Percentiles rank a stretch among this genome's conserved stretches.
phyloP scores from a whole-genome alignment of 768 basidiomycete species.

The Hygrocybe punicea region DNA sequence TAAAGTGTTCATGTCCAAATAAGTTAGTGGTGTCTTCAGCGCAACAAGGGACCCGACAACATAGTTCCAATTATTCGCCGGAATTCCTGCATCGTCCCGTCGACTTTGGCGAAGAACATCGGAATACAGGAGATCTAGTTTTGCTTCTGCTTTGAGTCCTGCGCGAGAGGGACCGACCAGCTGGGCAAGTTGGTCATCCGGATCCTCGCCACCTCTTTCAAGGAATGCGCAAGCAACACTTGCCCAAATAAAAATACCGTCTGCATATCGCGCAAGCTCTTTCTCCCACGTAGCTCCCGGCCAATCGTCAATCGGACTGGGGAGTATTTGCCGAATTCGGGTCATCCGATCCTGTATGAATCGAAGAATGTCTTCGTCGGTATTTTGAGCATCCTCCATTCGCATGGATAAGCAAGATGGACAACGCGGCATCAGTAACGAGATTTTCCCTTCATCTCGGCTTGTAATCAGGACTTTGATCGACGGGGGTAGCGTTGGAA shows the following conservation, averaged over 20 bases:
- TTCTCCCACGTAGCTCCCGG: background rate
- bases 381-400: background rate
- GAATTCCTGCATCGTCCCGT: background rate
- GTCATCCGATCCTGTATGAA: background rate
- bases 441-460: background rate
- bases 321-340: background rate
- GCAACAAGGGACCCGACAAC: constrained; percentile 1
- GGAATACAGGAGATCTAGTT: background rate
- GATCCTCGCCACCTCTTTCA: background rate
- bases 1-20: background rate
- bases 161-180: background rate
- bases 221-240: background rate
- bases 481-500: background rate
- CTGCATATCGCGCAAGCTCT: background rate
- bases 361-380: constrained; percentile 1
- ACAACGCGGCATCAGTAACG: background rate
- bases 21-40: background rate
- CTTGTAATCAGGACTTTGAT: constrained; percentile 1
- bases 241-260: background rate
- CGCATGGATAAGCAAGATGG: background rate
- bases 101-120: background rate
- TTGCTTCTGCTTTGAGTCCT: background rate
- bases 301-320: background rate
- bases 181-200: background rate
- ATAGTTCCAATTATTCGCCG: background rate